Conservation (phyloP, 2,329 filamentous ascomycete species). For the Alternaria burnsii region DNA sequence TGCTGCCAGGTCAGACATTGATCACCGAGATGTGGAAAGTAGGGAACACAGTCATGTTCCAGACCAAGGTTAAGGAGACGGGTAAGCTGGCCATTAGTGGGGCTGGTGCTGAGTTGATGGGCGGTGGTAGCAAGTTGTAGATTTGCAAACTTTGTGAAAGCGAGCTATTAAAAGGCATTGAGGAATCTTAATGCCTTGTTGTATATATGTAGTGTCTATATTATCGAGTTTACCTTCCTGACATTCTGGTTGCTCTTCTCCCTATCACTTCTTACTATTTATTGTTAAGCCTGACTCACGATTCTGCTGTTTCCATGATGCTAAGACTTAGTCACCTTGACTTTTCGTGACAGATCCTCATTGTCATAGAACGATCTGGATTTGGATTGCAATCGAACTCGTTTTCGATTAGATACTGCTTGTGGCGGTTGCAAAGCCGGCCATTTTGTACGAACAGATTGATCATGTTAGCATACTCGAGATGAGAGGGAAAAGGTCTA, state of each 20-base stretch:
- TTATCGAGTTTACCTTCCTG: background rate
- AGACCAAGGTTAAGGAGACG: slow-evolving; percentile 89
- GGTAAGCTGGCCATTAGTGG: slow-evolving; percentile 87
- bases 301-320: too few species aligned
- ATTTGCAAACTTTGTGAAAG: background rate
- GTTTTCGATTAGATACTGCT: too few species aligned
- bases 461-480: too few species aligned
- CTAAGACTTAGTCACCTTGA: too few species aligned
- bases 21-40: slow-evolving; percentile 96
- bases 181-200: background rate
- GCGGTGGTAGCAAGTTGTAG: slow-evolving; percentile 54
- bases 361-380: too few species aligned
- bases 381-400: too few species aligned
- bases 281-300: too few species aligned
- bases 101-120: slow-evolving; percentile 78
- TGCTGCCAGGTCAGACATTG: slow-evolving; percentile 86
- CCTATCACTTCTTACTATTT: background rate
- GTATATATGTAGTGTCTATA: slow-evolving; percentile 12
- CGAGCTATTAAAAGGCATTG: background rate
- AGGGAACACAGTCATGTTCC: slow-evolving; percentile 79
- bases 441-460: too few species aligned
- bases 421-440: too few species aligned
- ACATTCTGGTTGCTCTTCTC: too few species aligned
- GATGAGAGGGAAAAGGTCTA: too few species aligned
- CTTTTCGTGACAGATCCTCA: too few species aligned